These are phyloP conservation scores for Gentiana dahurica DNA, from an alignment of 257 asterid species.

Conservation along the genomic window DNA sequence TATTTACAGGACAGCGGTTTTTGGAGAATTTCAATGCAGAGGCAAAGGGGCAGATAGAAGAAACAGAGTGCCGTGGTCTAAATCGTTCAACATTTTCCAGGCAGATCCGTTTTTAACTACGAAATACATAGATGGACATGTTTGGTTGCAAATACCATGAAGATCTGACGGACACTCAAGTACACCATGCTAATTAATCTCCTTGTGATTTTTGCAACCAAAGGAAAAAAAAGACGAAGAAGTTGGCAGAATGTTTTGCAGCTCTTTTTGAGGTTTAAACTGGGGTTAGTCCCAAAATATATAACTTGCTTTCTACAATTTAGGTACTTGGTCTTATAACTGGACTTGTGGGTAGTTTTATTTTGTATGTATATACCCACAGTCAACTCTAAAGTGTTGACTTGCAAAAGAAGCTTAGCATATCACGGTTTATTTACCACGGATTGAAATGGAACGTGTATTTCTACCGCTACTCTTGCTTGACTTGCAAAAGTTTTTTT, in stretches of 20 bases:
- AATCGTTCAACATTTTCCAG: conserved; percentile 21
- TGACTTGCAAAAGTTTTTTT: too few relatives aligned
- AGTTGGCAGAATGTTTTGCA: background rate
- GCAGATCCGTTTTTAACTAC: conserved; percentile 34
- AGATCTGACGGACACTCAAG: background rate
- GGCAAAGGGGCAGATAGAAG: conserved; percentile 60
- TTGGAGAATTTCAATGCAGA: conserved; percentile 56
- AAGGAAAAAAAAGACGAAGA: background rate
- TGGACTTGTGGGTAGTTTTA: too few relatives aligned
- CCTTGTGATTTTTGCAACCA: background rate
- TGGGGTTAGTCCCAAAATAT: too few relatives aligned
- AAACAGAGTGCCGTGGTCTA: conserved; percentile 49
- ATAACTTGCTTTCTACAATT: too few relatives aligned
- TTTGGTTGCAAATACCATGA: conserved; percentile 44
- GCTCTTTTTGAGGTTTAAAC: too few relatives aligned
- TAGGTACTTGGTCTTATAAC: too few relatives aligned
- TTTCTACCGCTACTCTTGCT: too few relatives aligned
- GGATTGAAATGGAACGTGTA: too few relatives aligned
- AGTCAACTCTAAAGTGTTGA: too few relatives aligned
- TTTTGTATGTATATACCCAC: too few relatives aligned
- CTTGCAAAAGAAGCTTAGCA: too few relatives aligned
- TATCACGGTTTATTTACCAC: too few relatives aligned
- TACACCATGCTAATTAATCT: background rate
- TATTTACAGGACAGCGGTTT: conserved; percentile 38
- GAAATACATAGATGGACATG: conserved; percentile 37